Conservation (phyloP, 345 rosid species). For the Lumnitzera littorea region DNA sequence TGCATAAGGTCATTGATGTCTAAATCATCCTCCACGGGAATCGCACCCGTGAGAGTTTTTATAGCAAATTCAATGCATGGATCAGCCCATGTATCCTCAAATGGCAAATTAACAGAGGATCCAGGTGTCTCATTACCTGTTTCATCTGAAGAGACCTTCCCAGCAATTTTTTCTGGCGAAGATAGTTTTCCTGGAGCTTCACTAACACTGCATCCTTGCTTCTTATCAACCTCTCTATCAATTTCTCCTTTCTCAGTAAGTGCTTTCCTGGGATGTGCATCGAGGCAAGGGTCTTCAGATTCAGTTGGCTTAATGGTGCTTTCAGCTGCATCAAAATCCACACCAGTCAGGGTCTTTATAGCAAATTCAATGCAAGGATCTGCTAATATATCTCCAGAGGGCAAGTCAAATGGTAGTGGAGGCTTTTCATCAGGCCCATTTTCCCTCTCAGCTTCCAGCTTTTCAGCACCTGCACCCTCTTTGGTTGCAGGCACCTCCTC, state of each 20-base stretch:
- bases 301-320: slow-evolving; percentile 23
- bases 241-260: slow-evolving; percentile 12
- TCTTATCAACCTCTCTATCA: slow-evolving; percentile 8
- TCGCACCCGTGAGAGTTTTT: slow-evolving; percentile 74
- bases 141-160: slow-evolving; percentile 11
- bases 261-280: slow-evolving; percentile 10
- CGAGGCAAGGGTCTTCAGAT: slow-evolving; percentile 8
- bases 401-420: slow-evolving; percentile 28
- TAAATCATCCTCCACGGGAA: slow-evolving; percentile 48
- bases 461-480: slow-evolving; percentile 8
- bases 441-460: slow-evolving; percentile 11
- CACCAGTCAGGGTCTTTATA: slow-evolving; percentile 78
- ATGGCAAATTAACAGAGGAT: slow-evolving; percentile 24
- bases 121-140: slow-evolving; percentile 19
- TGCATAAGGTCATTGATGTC: slow-evolving; percentile 24
- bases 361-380: slow-evolving; percentile 99
- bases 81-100: slow-evolving; percentile 59
- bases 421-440: slow-evolving; percentile 8
- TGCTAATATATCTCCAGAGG: slow-evolving; percentile 64
- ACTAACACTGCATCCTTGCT: slow-evolving; percentile 14
- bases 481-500: slow-evolving; percentile 8
- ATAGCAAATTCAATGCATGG: slow-evolving; percentile 95
- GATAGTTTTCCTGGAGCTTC: slow-evolving; percentile 6
- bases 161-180: slow-evolving; percentile 2
- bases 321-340: slow-evolving; percentile 33